phyloP scores from a whole-genome alignment of 2,329 filamentous ascomycete species.

The Apiospora hydei region DNA sequence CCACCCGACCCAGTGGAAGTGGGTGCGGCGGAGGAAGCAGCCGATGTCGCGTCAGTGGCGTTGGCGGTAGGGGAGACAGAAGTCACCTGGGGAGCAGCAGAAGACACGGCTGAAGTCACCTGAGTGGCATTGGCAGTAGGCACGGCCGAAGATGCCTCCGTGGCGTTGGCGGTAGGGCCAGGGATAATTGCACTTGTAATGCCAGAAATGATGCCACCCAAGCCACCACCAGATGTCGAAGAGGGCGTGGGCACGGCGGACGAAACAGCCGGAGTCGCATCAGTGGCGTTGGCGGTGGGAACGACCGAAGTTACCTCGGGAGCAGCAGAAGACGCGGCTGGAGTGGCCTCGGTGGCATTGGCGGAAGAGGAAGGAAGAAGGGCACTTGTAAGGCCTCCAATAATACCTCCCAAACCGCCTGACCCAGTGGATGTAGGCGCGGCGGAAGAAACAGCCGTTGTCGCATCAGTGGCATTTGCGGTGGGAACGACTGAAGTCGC shows the following conservation, averaged over 20 bases:
- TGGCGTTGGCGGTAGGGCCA: conserved; percentile 17
- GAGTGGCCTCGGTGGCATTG: conserved; percentile 6
- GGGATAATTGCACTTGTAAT: conserved; percentile 22
- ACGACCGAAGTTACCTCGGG: neutral
- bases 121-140: neutral
- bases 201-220: conserved; percentile 24
- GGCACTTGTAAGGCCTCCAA: conserved; percentile 25
- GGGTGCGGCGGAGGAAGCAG: neutral
- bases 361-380: conserved; percentile 6
- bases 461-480: conserved; percentile 7
- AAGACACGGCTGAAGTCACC: neutral
- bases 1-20: neutral
- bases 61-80: neutral
- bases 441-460: neutral
- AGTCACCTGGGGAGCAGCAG: neutral
- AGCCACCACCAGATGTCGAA: neutral
- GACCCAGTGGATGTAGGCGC: neutral
- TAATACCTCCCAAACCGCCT: conserved; percentile 11
- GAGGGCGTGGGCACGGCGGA: neutral
- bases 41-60: neutral
- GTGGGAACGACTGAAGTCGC: conserved; percentile 4
- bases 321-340: neutral
- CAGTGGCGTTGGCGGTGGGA: conserved; percentile 14
- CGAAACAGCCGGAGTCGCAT: neutral
- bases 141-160: neutral